These are phyloP conservation scores for Anisodus tanguticus DNA, from an alignment of 257 asterid species.

Conservation along the genomic window DNA sequence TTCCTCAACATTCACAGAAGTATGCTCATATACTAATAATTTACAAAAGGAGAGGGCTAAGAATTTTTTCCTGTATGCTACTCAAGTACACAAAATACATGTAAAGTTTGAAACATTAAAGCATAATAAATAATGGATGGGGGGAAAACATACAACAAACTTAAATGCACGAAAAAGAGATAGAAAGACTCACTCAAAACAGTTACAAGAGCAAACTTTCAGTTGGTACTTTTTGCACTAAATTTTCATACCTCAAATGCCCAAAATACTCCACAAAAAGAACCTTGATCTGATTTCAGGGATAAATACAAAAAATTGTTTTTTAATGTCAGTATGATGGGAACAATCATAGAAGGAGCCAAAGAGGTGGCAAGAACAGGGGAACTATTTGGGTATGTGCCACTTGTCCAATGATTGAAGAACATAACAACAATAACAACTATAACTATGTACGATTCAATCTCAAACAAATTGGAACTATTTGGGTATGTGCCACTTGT, in stretches of 20 bases:
- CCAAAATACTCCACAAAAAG: background rate
- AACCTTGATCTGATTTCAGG: background rate
- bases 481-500: conserved; percentile 28
- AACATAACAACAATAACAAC: too few relatives aligned
- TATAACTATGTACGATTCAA: too few relatives aligned
- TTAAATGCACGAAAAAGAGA: too few relatives aligned
- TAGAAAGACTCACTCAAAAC: too few relatives aligned
- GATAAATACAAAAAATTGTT: too few relatives aligned
- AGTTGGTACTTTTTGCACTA: background rate
- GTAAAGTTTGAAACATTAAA: too few relatives aligned
- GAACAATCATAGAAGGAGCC: background rate
- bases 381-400: background rate
- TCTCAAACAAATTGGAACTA: background rate
- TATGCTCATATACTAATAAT: background rate
- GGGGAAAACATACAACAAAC: too few relatives aligned
- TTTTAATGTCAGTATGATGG: background rate
- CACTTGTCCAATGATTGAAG: background rate
- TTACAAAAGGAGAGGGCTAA: background rate
- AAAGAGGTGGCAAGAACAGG: background rate
- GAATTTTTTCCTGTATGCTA: background rate
- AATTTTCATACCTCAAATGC: background rate
- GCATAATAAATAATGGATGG: too few relatives aligned
- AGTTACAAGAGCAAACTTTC: too few relatives aligned
- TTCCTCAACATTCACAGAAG: background rate
- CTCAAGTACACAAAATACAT: background rate